Evolutionary conservation across 2,329 filamentous ascomycete species (phyloP).

Genomic region (Fusarium illudens): DNA sequence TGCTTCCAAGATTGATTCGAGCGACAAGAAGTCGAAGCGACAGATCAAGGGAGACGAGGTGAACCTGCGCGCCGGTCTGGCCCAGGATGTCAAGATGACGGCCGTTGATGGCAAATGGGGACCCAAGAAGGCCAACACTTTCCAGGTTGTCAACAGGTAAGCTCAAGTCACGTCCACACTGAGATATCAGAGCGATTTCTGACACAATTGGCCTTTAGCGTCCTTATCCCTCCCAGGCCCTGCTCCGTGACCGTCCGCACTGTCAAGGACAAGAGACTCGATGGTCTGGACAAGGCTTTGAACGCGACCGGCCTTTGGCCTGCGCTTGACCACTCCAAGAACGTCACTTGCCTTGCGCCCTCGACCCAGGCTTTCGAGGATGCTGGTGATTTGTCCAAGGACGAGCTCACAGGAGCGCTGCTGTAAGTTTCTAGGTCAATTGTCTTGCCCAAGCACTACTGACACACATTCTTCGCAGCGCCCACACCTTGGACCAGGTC

Average conservation of each 20-base stretch:
- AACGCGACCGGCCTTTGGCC: conserved; percentile 27
- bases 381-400: conserved; percentile 23
- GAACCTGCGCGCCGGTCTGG: conserved; percentile 25
- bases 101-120: conserved; percentile 35
- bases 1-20: neutral
- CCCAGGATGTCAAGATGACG: conserved; percentile 32
- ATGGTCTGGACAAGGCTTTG: conserved; percentile 18
- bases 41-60: conserved; percentile 8
- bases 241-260: conserved; percentile 28
- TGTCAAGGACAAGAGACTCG: conserved; percentile 12
- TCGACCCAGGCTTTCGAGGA: conserved; percentile 27
- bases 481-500: conserved; percentile 30
- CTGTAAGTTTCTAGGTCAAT: conserved; percentile 3
- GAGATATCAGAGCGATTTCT: neutral
- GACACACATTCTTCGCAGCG: neutral
- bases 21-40: neutral
- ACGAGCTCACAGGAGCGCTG: conserved; percentile 9
- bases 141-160: conserved; percentile 34
- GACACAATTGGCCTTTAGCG: neutral
- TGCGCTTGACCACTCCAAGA: conserved; percentile 20
- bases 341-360: conserved; percentile 36
- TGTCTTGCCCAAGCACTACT: neutral
- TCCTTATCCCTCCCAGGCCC: conserved; percentile 20
- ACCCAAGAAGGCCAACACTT: conserved; percentile 18
- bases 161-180: rapidly evolving